Percentiles rank a stretch among this genome's conserved stretches.
These are phyloP conservation scores for Brassica carinata DNA, from an alignment of 345 rosid genomes.

Conservation along the genomic window DNA sequence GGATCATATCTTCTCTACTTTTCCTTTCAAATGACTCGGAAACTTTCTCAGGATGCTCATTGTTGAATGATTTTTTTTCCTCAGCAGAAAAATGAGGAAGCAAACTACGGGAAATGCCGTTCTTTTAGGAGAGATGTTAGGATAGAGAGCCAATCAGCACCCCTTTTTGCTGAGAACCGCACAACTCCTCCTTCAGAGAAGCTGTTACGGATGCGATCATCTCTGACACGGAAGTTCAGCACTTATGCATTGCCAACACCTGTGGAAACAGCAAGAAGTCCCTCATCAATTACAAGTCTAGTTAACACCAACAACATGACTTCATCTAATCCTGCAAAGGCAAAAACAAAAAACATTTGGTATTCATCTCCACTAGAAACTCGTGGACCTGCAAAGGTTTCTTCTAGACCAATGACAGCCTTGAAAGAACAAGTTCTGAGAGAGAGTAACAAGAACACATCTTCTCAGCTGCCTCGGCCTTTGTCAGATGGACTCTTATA, in stretches of 20 bases:
- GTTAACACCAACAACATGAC: slow-evolving; percentile 32
- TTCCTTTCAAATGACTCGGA: neutral
- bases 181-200: slow-evolving; percentile 51
- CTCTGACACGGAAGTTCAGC: slow-evolving; percentile 60
- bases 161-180: slow-evolving; percentile 62
- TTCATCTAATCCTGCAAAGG: slow-evolving; percentile 42
- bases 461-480: slow-evolving; percentile 62
- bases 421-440: slow-evolving; percentile 46
- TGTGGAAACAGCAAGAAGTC: slow-evolving; percentile 52
- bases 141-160: slow-evolving; percentile 72
- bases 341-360: slow-evolving; percentile 52
- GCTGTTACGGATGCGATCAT: slow-evolving; percentile 55
- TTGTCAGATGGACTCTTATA: slow-evolving; percentile 52
- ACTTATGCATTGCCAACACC: slow-evolving; percentile 93
- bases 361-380: slow-evolving; percentile 82
- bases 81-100: slow-evolving; percentile 55
- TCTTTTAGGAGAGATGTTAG: slow-evolving; percentile 47
- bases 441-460: slow-evolving; percentile 60
- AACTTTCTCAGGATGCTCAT: slow-evolving; percentile 13
- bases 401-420: slow-evolving; percentile 41
- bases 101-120: slow-evolving; percentile 44
- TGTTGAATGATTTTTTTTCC: neutral
- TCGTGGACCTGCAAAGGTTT: slow-evolving; percentile 46
- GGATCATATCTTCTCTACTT: slow-evolving; percentile 2
- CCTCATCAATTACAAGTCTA: slow-evolving; percentile 45